phyloP scores from a whole-genome alignment of 192 early-diverging fungal species.

The Podila verticillata region DNA sequence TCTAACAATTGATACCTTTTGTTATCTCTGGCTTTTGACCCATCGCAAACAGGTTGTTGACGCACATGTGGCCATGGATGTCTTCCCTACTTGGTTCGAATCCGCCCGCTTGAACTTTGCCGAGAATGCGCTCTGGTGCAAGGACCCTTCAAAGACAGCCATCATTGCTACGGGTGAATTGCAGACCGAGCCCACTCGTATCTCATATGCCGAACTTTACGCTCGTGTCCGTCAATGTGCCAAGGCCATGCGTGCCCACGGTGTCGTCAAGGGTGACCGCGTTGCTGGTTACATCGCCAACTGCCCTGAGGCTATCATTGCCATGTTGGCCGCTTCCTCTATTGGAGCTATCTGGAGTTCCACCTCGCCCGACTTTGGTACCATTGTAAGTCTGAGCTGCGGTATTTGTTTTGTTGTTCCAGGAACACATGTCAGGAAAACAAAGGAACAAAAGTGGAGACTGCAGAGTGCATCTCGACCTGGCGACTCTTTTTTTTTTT shows the following conservation, averaged over 20 bases:
- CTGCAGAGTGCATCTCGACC: not conserved
- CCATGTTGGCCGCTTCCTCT: conserved; percentile 80
- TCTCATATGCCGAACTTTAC: conserved; percentile 81
- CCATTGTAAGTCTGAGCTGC: conserved; percentile 59
- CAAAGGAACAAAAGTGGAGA: not conserved
- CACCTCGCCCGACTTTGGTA: conserved; percentile 95
- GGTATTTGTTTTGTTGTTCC: not conserved
- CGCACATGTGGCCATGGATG: conserved; percentile 76
- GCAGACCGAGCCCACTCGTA: conserved; percentile 13
- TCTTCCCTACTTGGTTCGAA: conserved; percentile 92
- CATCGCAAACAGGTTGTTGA: conserved; percentile 68
- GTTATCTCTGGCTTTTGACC: not conserved
- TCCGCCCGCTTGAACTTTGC: conserved; percentile 90
- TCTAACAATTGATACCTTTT: not conserved
- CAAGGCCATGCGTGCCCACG: conserved; percentile 74
- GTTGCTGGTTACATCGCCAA: conserved; percentile 93
- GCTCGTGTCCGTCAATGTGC: conserved; percentile 74
- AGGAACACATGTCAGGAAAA: not conserved
- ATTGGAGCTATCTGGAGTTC: conserved; percentile 96
- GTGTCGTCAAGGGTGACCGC: conserved; percentile 83
- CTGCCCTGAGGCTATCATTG: conserved; percentile 81
- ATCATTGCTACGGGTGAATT: conserved; percentile 63
- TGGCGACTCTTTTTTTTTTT: not conserved
- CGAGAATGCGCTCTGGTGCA: conserved; percentile 82
- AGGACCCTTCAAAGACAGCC: conserved; percentile 57